Evolutionary conservation across 1,284 basidiomycete genomes (phyloP).

Genomic region (Dichomitus squalens): DNA sequence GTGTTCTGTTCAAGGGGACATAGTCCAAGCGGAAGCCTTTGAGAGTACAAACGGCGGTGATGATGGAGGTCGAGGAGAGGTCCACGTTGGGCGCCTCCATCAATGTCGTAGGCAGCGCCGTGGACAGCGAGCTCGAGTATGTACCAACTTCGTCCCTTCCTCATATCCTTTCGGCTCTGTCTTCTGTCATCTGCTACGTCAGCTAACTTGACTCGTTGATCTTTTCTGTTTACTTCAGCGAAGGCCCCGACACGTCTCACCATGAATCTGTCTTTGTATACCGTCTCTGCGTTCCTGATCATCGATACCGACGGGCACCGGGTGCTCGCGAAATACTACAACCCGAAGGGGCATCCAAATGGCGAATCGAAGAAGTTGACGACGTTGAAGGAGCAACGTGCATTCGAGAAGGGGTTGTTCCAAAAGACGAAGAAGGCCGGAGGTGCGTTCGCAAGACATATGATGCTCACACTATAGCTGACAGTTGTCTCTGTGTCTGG

Average conservation of each 20-base stretch:
- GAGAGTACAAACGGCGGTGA: too few relatives aligned
- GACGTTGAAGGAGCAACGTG: constrained; percentile 90
- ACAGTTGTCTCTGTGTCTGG: neutral
- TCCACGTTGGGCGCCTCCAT: too few relatives aligned
- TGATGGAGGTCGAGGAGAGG: neutral
- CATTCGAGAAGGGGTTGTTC: constrained; percentile 94
- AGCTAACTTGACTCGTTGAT: too few relatives aligned
- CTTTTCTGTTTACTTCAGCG: too few relatives aligned
- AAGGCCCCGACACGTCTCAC: neutral
- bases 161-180: neutral
- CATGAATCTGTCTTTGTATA: constrained; percentile 86
- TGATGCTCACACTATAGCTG: neutral
- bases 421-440: constrained; percentile 93
- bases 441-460: constrained; percentile 52
- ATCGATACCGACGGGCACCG: constrained; percentile 95
- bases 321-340: constrained; percentile 95
- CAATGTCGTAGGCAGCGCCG: neutral
- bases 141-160: neutral
- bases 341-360: constrained; percentile 69
- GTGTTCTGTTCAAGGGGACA: too few relatives aligned
- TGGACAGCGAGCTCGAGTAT: neutral
- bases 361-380: constrained; percentile 65
- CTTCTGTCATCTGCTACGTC: too few relatives aligned
- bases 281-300: constrained; percentile 85
- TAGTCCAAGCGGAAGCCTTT: neutral